These are phyloP conservation scores for Neurospora cerealis DNA, from an alignment of 495 filamentous ascomycete genomes.

Conservation along the genomic window DNA sequence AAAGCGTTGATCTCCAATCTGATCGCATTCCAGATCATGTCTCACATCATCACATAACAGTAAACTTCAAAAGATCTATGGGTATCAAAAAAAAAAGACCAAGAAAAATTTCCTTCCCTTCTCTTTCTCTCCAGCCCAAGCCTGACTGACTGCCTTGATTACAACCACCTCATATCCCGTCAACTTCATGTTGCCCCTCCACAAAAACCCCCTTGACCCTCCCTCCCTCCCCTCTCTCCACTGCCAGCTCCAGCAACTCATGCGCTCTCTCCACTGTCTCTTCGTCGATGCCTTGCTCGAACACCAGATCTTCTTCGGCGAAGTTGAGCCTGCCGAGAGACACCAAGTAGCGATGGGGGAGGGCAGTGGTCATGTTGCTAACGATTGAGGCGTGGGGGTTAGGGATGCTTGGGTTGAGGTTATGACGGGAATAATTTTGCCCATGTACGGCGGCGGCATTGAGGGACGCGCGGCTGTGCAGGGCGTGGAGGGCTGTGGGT, in stretches of 20 bases:
- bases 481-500: not conserved
- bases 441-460: not conserved
- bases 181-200: not conserved
- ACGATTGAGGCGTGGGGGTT: not conserved
- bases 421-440: not conserved
- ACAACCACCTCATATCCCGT: not conserved
- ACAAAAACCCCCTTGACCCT: not conserved
- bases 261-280: constrained; percentile 38
- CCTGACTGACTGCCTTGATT: not conserved
- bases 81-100: not conserved
- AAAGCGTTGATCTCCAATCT: not conserved
- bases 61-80: not conserved
- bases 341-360: constrained; percentile 30
- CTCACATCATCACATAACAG: not conserved
- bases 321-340: constrained; percentile 37
- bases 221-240: constrained; percentile 3
- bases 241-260: constrained; percentile 35
- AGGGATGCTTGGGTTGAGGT: not conserved
- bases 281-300: constrained; percentile 27
- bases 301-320: constrained; percentile 33
- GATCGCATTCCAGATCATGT: not conserved
- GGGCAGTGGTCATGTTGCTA: not conserved
- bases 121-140: not conserved
- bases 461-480: not conserved
- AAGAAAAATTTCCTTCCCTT: not conserved